Evolutionary conservation across 1,284 basidiomycete species (phyloP).

Genomic region (Moniliophthora roreri): DNA sequence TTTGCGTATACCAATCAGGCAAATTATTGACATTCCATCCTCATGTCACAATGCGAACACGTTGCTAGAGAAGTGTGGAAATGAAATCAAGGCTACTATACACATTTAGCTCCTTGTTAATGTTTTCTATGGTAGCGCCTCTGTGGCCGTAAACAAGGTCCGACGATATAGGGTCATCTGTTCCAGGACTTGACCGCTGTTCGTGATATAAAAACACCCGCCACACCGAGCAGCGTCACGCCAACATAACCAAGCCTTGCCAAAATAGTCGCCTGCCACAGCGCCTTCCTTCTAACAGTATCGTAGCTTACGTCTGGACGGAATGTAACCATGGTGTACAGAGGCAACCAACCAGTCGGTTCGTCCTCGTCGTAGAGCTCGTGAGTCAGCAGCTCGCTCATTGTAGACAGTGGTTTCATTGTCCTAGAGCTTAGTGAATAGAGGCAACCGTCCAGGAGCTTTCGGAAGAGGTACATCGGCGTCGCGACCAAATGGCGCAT

Average conservation of each 20-base stretch:
- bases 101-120: too few species aligned
- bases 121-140: too few species aligned
- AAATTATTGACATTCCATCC: not conserved
- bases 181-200: conserved; percentile 6
- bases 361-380: conserved; percentile 54
- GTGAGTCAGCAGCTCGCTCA: conserved; percentile 40
- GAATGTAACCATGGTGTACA: conserved; percentile 98
- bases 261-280: conserved; percentile 57
- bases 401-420: conserved; percentile 39
- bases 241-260: conserved; percentile 43
- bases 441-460: conserved; percentile 77
- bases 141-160: not conserved
- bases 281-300: conserved; percentile 62
- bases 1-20: not conserved
- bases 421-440: conserved; percentile 57
- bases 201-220: conserved; percentile 40
- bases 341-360: conserved; percentile 82
- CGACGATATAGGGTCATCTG: not conserved
- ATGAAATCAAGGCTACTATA: too few species aligned
- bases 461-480: conserved; percentile 77
- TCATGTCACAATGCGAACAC: not conserved
- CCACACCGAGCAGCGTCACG: conserved; percentile 42
- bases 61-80: too few species aligned
- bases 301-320: conserved; percentile 91
- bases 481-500: conserved; percentile 94